Percentiles rank a stretch among this genome's conserved stretches.
Evolutionary conservation across 352 stramenopile species (phyloP).

Genomic region (Bremia lactucae): DNA sequence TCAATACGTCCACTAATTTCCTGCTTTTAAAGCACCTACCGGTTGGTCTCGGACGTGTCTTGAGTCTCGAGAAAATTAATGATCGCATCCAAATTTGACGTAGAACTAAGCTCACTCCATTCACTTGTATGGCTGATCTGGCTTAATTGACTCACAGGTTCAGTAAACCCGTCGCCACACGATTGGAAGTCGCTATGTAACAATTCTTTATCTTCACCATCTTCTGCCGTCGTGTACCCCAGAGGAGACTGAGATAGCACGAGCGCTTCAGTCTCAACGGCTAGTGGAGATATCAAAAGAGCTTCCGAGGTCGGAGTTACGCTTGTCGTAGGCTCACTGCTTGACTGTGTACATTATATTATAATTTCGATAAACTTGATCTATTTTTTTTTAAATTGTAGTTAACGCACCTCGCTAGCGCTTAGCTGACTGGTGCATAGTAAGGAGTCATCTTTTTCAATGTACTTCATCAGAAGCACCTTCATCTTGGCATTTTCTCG

Average conservation of each 20-base stretch:
- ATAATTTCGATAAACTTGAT: too few relatives aligned
- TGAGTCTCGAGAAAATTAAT: constrained; percentile 79
- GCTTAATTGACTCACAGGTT: constrained; percentile 57
- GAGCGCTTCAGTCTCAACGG: constrained; percentile 13
- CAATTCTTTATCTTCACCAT: constrained; percentile 57
- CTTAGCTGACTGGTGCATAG: constrained; percentile 69
- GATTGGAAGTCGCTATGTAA: constrained; percentile 40
- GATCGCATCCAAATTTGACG: constrained; percentile 77
- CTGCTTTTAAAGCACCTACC: constrained; percentile 16
- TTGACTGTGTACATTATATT: constrained; percentile 22
- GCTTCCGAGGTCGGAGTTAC: constrained; percentile 2
- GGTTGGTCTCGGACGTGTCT: constrained; percentile 47
- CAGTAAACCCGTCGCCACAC: constrained; percentile 37
- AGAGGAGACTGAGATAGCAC: constrained; percentile 29
- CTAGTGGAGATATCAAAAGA: constrained; percentile 4
- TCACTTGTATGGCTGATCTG: constrained; percentile 67
- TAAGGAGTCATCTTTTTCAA: constrained; percentile 76
- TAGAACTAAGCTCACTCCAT: constrained; percentile 75
- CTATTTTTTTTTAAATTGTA: too few relatives aligned
- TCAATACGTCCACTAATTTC: not conserved
- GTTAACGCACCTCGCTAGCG: constrained; percentile 21
- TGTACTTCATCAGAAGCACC: constrained; percentile 79
- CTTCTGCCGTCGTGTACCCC: constrained; percentile 33
- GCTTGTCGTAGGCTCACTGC: constrained; percentile 12
- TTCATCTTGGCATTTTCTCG: constrained; percentile 83